Evolutionary conservation across 2,329 filamentous ascomycete species (phyloP), one percentile per base, ranked within the genome.

Genomic region (Colletotrichum cordylinicola): DNA sequence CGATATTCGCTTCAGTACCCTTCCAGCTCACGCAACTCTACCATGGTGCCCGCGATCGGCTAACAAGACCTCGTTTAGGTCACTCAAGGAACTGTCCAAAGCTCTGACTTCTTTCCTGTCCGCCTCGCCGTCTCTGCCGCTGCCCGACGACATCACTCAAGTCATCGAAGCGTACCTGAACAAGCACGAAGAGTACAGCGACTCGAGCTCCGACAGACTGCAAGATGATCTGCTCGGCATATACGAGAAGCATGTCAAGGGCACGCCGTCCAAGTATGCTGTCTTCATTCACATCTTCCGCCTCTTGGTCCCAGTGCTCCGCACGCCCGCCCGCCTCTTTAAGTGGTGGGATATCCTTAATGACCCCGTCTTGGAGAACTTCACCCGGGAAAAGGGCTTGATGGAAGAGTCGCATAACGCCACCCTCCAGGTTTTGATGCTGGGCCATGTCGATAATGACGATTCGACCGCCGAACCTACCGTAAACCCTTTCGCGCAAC

Each of bases 311-410:
- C 91, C 93, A 4, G 89, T 90, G 13, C 88, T 97, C 70, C 89
- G 89, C 72, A 91, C 91, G 13, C 89, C 93, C 3, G 88, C 90
- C 39, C 90, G 93, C 71, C 84, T 95, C 70, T 84, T 93, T 71
- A 89, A 92, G 75, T 97, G 95, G 95, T 95, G 94, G 90, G 91
- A 94, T 61, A 85, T 90, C 77, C 86, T 93, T 16, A 83, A 92
- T 24, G 87, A 88, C 61, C 91, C 92, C 1, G 88, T 91, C 3
- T 79, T 88, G 35, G 82, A 69, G 39, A 68, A 72, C n/a, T 43
- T 70, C 43, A 72, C 55, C 16, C 64, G 68, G 70, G 72, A 16
- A 82, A 92, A 76, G 85, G 76, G 64, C 8, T 87, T 94, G 70
- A 88, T 94, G 55, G 87, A 90, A 39, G 93, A 95, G 82, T 91